Conservation (phyloP, 306 rosid species). For the Acacia confusa region DNA sequence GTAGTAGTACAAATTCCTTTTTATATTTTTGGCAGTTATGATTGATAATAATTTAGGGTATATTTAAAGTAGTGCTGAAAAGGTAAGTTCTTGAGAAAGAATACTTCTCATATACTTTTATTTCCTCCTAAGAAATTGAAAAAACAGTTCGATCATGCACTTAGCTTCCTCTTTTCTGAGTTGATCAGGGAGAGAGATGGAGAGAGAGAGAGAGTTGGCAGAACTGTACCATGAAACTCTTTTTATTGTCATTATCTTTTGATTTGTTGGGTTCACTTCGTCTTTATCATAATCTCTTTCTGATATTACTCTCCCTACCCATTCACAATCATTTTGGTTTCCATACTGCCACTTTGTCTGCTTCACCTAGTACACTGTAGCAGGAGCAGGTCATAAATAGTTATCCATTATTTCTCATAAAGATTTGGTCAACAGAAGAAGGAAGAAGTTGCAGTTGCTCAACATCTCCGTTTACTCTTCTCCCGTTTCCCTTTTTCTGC, state of each 20-base stretch:
- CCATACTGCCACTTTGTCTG: neutral
- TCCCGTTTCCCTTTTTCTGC: conserved; percentile 47
- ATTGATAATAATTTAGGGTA: neutral
- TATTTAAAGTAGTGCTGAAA: too few species aligned
- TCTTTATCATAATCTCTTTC: conserved; percentile 29
- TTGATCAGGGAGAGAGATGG: conserved; percentile 9
- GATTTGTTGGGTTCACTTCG: conserved; percentile 34
- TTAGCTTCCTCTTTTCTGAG: conserved; percentile 1
- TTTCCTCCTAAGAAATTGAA: too few species aligned
- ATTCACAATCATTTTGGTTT: neutral
- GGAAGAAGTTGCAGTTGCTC: conserved; percentile 45
- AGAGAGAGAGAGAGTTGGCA: conserved; percentile 33
- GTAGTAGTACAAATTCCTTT: conserved; percentile 31
- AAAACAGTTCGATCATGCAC: too few species aligned
- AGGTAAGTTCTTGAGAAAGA: too few species aligned
- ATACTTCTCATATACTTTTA: too few species aligned
- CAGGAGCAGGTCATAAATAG: neutral
- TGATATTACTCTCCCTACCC: neutral
- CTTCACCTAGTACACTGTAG: conserved; percentile 14
- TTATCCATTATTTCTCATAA: neutral
- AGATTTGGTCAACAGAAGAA: conserved; percentile 71
- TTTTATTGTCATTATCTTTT: conserved; percentile 31
- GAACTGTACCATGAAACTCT: conserved; percentile 23
- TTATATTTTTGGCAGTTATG: conserved; percentile 18
- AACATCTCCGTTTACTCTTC: conserved; percentile 51